Evolutionary conservation across 768 basidiomycete species (phyloP), one percentile per base, ranked within the genome.

Genomic region (Trametes punicea): DNA sequence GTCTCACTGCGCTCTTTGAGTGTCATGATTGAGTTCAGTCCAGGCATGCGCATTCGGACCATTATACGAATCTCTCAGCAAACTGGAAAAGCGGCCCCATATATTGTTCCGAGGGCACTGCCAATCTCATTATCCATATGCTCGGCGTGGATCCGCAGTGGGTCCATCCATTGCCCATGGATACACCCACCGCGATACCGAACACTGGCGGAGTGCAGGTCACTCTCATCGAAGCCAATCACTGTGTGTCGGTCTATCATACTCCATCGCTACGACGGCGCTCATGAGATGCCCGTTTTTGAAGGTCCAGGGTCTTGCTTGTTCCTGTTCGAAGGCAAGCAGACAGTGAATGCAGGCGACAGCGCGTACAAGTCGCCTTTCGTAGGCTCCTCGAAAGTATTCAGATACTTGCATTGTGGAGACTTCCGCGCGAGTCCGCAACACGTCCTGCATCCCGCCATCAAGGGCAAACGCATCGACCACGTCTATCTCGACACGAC

Each of bases 181-280:
- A 97, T 69, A 74, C 74, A 0, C 80, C 92, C 0, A 86, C 83
- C 0, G 68, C 82, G 30, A 78, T 97, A 52, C 92, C 96, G 0
- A 73, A 90, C 62, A 92, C 93, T 0, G 83, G 84, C 25, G 94
- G 94, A 2, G 91, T 98, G 31, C 76, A 73, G 33, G 95, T 98
- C 4, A 98, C 93, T 2, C 81, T 95, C 36, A 93, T 99, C n/a
- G 92, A 97, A 65, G 97, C 96, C 9, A 98, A 99, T 69, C 97
- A 98, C 67, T 98, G 96, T 79, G 52, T 38, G 76, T 63, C 6
- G 6, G 13, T 15, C 23, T 6, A 2, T 9, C 2, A n/a, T 23
- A 26, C 9, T 44, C 26, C 9, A 18, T n/a, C 6, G 31, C 31
- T 31, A 31, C 31, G 31, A 31, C n/a, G n/a, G n/a, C n/a, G n/a